phyloP scores from a whole-genome alignment of 2,329 filamentous ascomycete species.

The Fusarium proliferatum region DNA sequence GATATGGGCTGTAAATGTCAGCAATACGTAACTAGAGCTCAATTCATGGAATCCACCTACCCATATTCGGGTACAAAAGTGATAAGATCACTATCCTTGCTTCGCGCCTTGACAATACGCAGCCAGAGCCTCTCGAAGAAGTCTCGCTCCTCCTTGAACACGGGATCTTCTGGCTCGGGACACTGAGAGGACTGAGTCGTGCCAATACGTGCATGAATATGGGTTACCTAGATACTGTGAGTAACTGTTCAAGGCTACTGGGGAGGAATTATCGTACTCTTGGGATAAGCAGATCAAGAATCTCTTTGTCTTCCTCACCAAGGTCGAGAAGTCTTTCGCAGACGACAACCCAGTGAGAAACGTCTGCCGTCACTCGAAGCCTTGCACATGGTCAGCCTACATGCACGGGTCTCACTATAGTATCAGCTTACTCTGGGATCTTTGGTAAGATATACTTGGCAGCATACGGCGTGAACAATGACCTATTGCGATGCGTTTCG shows the following conservation, averaged over 20 bases:
- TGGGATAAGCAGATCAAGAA: neutral
- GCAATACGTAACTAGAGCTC: too few relatives aligned
- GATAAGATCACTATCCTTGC: neutral
- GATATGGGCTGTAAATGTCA: neutral
- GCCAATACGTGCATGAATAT: neutral
- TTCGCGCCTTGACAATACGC: neutral
- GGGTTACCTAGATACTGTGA: neutral
- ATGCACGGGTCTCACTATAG: too few relatives aligned
- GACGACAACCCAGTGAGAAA: neutral
- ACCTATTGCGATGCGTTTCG: neutral
- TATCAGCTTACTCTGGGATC: neutral
- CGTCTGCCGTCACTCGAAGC: neutral
- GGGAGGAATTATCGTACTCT: rapidly evolving
- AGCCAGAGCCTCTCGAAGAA: neutral
- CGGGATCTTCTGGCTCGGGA: rapidly evolving
- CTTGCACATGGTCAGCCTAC: neutral
- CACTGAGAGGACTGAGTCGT: neutral
- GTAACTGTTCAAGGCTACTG: rapidly evolving
- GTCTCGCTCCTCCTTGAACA: neutral
- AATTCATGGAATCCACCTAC: neutral
- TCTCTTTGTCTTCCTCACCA: rapidly evolving
- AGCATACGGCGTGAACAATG: neutral
- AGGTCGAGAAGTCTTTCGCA: neutral
- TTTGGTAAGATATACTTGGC: neutral
- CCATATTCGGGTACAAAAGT: neutral